Evolutionary conservation across 768 basidiomycete species (phyloP), one percentile per base, ranked within the genome.

Genomic region (Boletus reticuloceps): DNA sequence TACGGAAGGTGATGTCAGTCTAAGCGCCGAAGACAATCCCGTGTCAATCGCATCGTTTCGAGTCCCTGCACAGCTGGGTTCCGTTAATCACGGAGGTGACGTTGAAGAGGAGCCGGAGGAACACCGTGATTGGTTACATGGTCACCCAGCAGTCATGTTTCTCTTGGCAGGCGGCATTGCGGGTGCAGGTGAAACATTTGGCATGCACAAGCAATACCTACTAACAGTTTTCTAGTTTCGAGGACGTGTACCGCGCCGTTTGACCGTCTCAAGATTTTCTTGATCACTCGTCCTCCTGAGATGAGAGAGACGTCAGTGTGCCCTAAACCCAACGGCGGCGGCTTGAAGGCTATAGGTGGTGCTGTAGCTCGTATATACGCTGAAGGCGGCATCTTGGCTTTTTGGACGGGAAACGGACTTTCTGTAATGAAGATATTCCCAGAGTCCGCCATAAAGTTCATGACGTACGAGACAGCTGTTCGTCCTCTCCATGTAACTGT

Each of bases 391-490:
- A 73, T 97, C 16, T 78, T 86, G 48, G 91, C 88, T 4, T 99
- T 98, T 70, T 99, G 97, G 96, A 94, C 94, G n/a, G 97, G 97
- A 7, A 97, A 94, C 66, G 89, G 87, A 36, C 77, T 99, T 51
- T 98, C 95, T 46, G 89, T 98, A 27, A 81, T 85, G 50, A 98
- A 98, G 77, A 97, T 98, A 59, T 90, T 98, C 59, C 95, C 95
- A 6, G 96, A 98, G 77, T 98, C 94, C 45, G 97, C 97, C 27
- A 97, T 98, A 80, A 98, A 98, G 73, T 98, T 99, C 77, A 86
- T 95, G 62, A 72, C 91, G 5, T 98, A 98, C 71, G 97, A 98
- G 73, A 88, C 91, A 54, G 86, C 93, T 51, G 93, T 94, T 63
- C 72, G 88, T 81, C 42, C 50, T 58, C 40, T 62, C 19, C 58